Evolutionary conservation across 768 basidiomycete genomes (phyloP), one percentile per base, ranked within the genome.

Genomic region (Leccinum boreale): DNA sequence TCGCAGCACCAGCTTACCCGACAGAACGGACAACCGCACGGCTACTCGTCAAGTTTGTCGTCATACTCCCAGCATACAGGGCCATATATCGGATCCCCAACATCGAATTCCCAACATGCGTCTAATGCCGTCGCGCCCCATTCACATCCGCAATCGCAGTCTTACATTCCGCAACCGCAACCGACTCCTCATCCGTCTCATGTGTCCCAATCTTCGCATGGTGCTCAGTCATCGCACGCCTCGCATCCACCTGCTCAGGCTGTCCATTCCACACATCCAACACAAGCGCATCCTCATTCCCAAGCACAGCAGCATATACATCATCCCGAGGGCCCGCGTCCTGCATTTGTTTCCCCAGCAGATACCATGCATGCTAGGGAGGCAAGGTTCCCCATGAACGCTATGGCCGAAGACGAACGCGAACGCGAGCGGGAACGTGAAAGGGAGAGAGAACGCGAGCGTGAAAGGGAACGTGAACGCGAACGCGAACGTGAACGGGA

Each of bases 351-450:
- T 5, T 69, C 69, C 23, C 69, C 69, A 14, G 69, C 67, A 2
- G 69, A 70, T 39, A 70, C 69, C 23, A 57, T 67, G 58, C 73
- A 74, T 50, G 56, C 67, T 4, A 63, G 63, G 51, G 69, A 68
- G 26, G 31, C 58, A 3, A 60, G 66, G 35, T 66, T 63, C n/a
- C 0, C 56, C 1, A 46, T 58, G 54, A 50, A 11, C 36, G 12
- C 57, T 9, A 50, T 60, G 2, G 14, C 65, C 29, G 65, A 59
- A 47, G 61, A 60, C 8, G 63, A 70, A 14, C 68, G 61, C 21
- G 66, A 65, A 53, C 67, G 65, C 0, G 62, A 67, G 49, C 56
- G 64, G 0, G 64, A 66, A 19, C 42, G 64, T 3, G 35, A 36
- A 17, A 36, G 35, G 35, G 35, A 36, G 35, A 36, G 35, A 36